Base-by-base conservation (phyloP, 1,139 yeast species). In the Candida sanyaensis region DNA sequence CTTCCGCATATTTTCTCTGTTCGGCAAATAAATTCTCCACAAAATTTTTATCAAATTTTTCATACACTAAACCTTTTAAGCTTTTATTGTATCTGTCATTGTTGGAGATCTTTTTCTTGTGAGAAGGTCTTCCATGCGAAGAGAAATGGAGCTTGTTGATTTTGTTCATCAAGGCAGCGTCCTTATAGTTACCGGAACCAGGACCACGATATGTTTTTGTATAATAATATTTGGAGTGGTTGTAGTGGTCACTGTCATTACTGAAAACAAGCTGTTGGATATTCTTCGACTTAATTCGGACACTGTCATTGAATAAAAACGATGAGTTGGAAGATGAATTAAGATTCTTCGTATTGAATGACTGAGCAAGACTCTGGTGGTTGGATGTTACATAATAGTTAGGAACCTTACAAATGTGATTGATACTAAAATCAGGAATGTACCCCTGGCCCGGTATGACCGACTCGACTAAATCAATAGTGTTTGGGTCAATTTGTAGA, bases 141-240 rank as follows among this genome's bases (percentile, higher is more conserved):
- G 62, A 52, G 4, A 62, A 50, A 11, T 63, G 70, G 37, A 71
- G 64, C 44, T 63, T 63, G 54, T 73, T 74, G 50, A 75, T 71
- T 44, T 71, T 62, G 53, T 72, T 73, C 55, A 73, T 69, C 27
- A 75, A 57, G 2, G 77, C 69, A 0, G 75, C 77, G 56, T 75
- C 80, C 53, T 75, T 75, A 53, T 73, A 75, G 51, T 73, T 75
- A 4, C 80, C 79, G 48, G 75, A 70, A 1, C 79, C 79, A 4
- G 78, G 78, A 0, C 80, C 80, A 41, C 80, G 61, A 50, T 73
- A 73, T 26, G 68, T 60, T 51, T 72, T 72, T 12, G 69, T 64
- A 53, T 75, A 75, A 54, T 65, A 75, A 53, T 75, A 75, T 51
- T 69, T 74, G 37, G 69, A 59, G 48, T 67, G 69, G 48, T 64